Percentiles rank a stretch among this genome's conserved stretches.
Evolutionary conservation across 495 filamentous ascomycete genomes (phyloP).

Genomic region (Daldinia loculata): DNA sequence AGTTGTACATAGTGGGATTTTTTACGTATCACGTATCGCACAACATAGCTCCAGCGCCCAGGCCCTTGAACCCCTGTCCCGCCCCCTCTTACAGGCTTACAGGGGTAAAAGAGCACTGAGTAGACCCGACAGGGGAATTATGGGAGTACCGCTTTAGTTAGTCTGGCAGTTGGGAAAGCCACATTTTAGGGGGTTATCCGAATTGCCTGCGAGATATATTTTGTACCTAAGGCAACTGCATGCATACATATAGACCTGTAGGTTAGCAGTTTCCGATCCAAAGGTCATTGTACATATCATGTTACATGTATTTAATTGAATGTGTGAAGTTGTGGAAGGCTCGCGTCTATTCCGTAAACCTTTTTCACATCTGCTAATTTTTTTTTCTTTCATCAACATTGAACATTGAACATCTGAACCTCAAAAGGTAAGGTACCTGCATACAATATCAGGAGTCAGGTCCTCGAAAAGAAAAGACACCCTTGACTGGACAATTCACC

Average conservation of each 20-base stretch:
- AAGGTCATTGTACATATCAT: too few species aligned
- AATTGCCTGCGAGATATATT: slow-evolving; percentile 3
- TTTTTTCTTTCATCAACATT: not conserved
- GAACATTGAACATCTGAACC: too few species aligned
- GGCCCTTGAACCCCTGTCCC: slow-evolving; percentile 38
- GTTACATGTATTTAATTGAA: not conserved
- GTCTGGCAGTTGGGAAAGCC: slow-evolving; percentile 8
- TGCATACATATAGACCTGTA: not conserved
- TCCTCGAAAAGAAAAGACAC: slow-evolving; percentile 11
- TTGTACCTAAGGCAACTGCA: slow-evolving; percentile 7
- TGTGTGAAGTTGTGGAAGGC: not conserved
- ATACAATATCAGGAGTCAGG: slow-evolving; percentile 2
- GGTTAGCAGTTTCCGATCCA: not conserved
- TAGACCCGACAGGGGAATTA: slow-evolving; percentile 19
- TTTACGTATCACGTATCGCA: slow-evolving; percentile 44
- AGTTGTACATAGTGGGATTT: slow-evolving; percentile 39
- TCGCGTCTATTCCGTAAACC: not conserved
- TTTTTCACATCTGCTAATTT: not conserved
- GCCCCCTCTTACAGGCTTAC: slow-evolving; percentile 20
- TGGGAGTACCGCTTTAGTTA: slow-evolving; percentile 12
- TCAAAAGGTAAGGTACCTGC: not conserved
- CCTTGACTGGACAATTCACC: slow-evolving; percentile 35
- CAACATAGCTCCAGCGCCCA: slow-evolving; percentile 39
- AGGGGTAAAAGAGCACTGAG: slow-evolving; percentile 21
- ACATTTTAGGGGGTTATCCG: slow-evolving; percentile 5